Percentiles rank a stretch among this genome's conserved stretches.
Evolutionary conservation across 768 basidiomycete genomes (phyloP).

Genomic region (Phylloporus arenicola): DNA sequence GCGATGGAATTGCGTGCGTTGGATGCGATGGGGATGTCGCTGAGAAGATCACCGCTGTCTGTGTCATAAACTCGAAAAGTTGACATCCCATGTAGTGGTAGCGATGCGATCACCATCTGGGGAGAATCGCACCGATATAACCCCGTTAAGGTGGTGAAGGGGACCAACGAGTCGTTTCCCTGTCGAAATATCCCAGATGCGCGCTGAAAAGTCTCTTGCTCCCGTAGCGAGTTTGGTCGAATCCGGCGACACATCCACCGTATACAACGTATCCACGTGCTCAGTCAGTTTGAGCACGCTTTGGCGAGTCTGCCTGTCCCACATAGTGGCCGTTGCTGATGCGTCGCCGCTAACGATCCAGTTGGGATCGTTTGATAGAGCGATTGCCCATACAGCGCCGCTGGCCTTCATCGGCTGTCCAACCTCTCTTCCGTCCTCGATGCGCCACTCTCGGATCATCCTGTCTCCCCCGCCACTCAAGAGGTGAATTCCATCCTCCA

Average conservation of each 20-base stretch:
- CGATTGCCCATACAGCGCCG: neutral
- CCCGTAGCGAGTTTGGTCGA: slow-evolving; percentile 1
- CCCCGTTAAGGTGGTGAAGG: neutral
- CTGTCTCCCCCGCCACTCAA: neutral
- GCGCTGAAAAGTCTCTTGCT: neutral
- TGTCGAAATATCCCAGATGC: neutral
- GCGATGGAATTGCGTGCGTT: neutral
- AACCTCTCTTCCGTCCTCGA: neutral
- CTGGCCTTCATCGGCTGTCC: neutral
- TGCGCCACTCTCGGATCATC: neutral
- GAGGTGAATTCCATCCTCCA: neutral
- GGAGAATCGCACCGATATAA: neutral
- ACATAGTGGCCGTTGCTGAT: neutral
- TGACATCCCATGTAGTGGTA: neutral
- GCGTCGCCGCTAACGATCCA: neutral
- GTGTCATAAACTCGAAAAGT: neutral
- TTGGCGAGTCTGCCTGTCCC: neutral
- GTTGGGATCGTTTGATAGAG: neutral
- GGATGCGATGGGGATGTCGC: neutral
- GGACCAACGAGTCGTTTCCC: neutral
- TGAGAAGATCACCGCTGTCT: neutral
- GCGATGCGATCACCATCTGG: neutral
- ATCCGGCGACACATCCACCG: neutral
- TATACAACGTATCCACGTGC: neutral
- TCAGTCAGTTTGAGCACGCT: neutral